These are phyloP conservation scores for Thelonectria olida DNA, from an alignment of 2,329 filamentous ascomycete species.

Conservation along the genomic window DNA sequence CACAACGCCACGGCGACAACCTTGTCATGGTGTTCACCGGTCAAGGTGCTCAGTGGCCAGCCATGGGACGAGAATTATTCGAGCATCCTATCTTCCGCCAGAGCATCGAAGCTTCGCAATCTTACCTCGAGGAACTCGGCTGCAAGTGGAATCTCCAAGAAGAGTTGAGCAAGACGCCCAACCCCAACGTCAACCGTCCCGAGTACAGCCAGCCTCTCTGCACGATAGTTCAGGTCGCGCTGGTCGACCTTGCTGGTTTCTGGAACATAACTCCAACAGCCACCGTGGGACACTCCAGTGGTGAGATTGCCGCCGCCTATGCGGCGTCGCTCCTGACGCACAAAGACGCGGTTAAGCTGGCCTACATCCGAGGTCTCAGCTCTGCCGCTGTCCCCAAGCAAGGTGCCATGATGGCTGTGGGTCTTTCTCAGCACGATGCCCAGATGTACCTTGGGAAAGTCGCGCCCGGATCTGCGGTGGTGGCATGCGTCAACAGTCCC, in stretches of 20 bases:
- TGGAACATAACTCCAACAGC: conserved; percentile 49
- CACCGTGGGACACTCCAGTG: conserved; percentile 55
- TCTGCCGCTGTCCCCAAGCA: not conserved
- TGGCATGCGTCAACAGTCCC: conserved; percentile 60
- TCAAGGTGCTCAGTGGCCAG: conserved; percentile 46
- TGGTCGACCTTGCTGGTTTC: conserved; percentile 52
- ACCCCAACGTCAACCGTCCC: conserved; percentile 43
- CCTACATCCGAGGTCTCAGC: conserved; percentile 58
- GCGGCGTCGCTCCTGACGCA: conserved; percentile 44
- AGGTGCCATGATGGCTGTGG: conserved; percentile 41
- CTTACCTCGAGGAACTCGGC: not conserved
- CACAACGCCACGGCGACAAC: not conserved
- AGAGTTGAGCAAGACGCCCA: not conserved
- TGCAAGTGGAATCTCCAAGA: not conserved
- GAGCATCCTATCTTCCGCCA: conserved; percentile 14
- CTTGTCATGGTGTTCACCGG: conserved; percentile 43
- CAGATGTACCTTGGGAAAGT: conserved; percentile 11
- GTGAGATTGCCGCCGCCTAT: conserved; percentile 59
- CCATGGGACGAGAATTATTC: conserved; percentile 42
- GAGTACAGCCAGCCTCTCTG: conserved; percentile 52
- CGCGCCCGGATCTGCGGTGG: conserved; percentile 1
- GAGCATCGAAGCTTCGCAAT: conserved; percentile 10
- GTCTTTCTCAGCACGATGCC: conserved; percentile 5
- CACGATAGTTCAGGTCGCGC: conserved; percentile 56
- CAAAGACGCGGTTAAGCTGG: conserved; percentile 48